Evolutionary conservation across 345 rosid genomes (phyloP).

Genomic region (Salix udensis): DNA sequence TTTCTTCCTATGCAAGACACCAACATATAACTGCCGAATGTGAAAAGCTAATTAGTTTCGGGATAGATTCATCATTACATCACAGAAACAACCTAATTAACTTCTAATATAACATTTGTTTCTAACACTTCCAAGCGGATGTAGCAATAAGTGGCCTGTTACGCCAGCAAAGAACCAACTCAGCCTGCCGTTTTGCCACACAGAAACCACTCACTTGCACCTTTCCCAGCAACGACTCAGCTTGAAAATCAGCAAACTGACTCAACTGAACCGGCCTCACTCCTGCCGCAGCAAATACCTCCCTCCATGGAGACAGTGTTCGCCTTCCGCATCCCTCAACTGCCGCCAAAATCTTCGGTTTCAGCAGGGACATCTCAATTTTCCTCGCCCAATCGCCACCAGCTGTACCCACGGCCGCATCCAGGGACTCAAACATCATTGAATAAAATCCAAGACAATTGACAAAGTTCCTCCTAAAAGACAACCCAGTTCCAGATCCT

Average conservation of each 20-base stretch:
- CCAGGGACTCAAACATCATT: constrained; percentile 77
- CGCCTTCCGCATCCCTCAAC: constrained; percentile 55
- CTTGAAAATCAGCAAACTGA: constrained; percentile 85
- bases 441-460: constrained; percentile 65
- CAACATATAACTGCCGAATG: background rate
- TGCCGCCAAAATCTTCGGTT: constrained; percentile 56
- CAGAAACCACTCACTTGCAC: constrained; percentile 80
- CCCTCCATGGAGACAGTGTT: constrained; percentile 61
- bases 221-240: constrained; percentile 65
- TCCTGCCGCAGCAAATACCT: constrained; percentile 64
- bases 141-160: constrained; percentile 74
- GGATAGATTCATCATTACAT: constrained; percentile 3
- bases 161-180: constrained; percentile 91
- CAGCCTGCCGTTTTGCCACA: constrained; percentile 81
- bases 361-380: constrained; percentile 55
- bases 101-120: background rate
- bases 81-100: background rate
- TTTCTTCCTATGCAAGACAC: background rate
- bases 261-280: constrained; percentile 71
- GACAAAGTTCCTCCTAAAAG: constrained; percentile 70
- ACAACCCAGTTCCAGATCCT: constrained; percentile 42
- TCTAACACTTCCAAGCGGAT: constrained; percentile 79
- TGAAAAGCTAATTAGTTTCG: background rate
- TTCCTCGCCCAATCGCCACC: constrained; percentile 59
- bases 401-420: constrained; percentile 46